These are phyloP conservation scores for Aspergillus leporis DNA, from an alignment of 495 filamentous ascomycete genomes.

Conservation along the genomic window DNA sequence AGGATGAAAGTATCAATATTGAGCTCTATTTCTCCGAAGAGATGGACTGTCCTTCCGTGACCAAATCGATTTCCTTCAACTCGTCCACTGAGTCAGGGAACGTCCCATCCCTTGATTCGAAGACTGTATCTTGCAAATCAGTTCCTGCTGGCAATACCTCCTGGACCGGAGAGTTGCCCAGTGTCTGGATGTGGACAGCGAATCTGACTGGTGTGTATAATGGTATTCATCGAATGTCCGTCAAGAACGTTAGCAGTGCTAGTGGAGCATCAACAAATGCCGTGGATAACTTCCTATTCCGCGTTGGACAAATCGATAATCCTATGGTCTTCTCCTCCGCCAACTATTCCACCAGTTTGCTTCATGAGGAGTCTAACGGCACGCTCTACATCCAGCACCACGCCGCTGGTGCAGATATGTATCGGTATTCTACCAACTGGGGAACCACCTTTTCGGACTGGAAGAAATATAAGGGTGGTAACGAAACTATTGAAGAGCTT, in stretches of 20 bases:
- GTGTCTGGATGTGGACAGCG: conserved; percentile 52
- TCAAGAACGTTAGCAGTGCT: conserved; percentile 52
- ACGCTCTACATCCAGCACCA: conserved; percentile 55
- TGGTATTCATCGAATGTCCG: conserved; percentile 60
- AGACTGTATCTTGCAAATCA: conserved; percentile 44
- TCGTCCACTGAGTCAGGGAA: conserved; percentile 50
- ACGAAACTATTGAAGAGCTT: conserved; percentile 41
- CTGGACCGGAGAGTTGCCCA: conserved; percentile 51
- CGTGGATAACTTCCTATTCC: conserved; percentile 56
- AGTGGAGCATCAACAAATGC: conserved; percentile 46
- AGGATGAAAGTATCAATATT: conserved; percentile 46
- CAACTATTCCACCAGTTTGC: conserved; percentile 58
- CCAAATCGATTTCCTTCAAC: conserved; percentile 46
- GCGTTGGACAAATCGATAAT: conserved; percentile 56
- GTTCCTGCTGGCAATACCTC: conserved; percentile 22
- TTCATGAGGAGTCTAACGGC: conserved; percentile 40
- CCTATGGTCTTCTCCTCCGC: conserved; percentile 59
- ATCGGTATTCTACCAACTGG: conserved; percentile 63
- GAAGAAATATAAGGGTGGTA: conserved; percentile 53
- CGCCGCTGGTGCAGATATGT: conserved; percentile 64
- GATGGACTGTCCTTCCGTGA: conserved; percentile 62
- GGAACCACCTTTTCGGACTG: conserved; percentile 60
- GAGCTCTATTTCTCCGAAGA: conserved; percentile 57
- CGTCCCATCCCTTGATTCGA: conserved; percentile 36
- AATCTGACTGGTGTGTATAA: conserved; percentile 59